Conservation (phyloP, 306 rosid species). For the Nissolia schottii region DNA sequence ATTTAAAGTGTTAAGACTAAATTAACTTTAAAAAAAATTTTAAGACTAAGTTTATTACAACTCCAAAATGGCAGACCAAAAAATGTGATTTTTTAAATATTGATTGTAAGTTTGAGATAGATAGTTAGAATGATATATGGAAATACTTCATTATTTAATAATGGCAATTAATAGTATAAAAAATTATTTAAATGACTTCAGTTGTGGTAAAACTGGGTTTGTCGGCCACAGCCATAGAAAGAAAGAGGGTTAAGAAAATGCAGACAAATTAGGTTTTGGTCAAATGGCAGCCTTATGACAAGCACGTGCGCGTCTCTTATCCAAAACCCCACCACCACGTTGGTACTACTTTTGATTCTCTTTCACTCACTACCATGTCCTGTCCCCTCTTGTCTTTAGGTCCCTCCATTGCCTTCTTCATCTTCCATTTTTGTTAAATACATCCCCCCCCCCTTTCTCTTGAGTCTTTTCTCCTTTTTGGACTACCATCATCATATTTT, state of each 20-base stretch:
- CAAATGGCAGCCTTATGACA: slow-evolving; percentile 44
- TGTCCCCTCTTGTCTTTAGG: slow-evolving; percentile 28
- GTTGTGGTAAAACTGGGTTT: too few relatives aligned
- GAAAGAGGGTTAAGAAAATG: not conserved
- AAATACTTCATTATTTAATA: too few relatives aligned
- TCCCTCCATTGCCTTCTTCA: slow-evolving; percentile 9
- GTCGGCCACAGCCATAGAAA: not conserved
- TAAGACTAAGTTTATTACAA: too few relatives aligned
- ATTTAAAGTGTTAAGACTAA: too few relatives aligned
- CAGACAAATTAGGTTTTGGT: slow-evolving; percentile 27
- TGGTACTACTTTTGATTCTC: slow-evolving; percentile 13
- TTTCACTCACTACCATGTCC: slow-evolving; percentile 25
- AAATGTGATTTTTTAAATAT: too few relatives aligned
- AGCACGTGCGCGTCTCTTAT: slow-evolving; percentile 83
- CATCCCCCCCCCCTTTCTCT: slow-evolving; percentile 2
- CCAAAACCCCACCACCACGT: slow-evolving; percentile 59
- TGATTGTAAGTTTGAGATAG: too few relatives aligned
- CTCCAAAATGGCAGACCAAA: too few relatives aligned
- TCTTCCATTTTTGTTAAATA: not conserved
- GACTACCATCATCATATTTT: not conserved
- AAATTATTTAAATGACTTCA: too few relatives aligned
- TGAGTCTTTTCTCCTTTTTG: not conserved
- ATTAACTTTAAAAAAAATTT: too few relatives aligned
- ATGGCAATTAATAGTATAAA: too few relatives aligned
- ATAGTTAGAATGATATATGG: too few relatives aligned